Conservation (phyloP, 495 filamentous ascomycete species). For the Pyrenula massariospora region DNA sequence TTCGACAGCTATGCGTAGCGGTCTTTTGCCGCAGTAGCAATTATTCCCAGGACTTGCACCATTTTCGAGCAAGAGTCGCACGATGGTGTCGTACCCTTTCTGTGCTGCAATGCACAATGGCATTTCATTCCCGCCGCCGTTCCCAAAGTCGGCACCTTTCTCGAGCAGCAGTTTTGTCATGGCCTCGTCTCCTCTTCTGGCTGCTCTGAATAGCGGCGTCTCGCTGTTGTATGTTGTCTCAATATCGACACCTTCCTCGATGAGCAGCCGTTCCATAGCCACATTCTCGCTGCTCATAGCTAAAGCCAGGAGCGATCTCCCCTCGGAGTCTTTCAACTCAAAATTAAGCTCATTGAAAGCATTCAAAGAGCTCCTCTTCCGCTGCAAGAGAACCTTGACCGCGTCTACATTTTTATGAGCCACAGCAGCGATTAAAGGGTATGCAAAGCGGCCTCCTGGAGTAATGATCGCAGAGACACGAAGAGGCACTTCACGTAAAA, state of each 20-base stretch:
- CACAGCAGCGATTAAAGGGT: slow-evolving; percentile 32
- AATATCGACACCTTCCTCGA: slow-evolving; percentile 3
- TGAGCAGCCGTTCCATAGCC: slow-evolving; percentile 7
- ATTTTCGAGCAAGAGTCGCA: slow-evolving; percentile 4
- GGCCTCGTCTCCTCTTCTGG: slow-evolving; percentile 15
- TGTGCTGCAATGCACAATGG: slow-evolving; percentile 3
- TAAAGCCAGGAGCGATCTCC: not conserved
- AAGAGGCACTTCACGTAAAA: slow-evolving; percentile 19
- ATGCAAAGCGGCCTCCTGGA: slow-evolving; percentile 22
- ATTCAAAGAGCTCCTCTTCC: not conserved
- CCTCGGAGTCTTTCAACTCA: not conserved
- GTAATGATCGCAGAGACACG: slow-evolving; percentile 14
- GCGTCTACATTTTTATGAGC: slow-evolving; percentile 14
- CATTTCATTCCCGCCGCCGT: not conserved
- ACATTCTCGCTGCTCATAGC: slow-evolving; percentile 14
- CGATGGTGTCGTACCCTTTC: not conserved
- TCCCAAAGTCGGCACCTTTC: slow-evolving; percentile 1
- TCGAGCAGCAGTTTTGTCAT: slow-evolving; percentile 19
- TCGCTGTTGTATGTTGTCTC: not conserved
- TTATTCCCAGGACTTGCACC: slow-evolving; percentile 1
- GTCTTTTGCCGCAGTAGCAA: not conserved
- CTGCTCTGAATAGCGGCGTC: not conserved
- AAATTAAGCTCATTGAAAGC: not conserved
- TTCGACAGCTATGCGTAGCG: not conserved
- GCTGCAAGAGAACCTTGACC: slow-evolving; percentile 15